Evolutionary conservation across 108 stramenopile species (phyloP), one percentile per base, ranked within the genome.

Genomic region (Poteriospumella lacustris): DNA sequence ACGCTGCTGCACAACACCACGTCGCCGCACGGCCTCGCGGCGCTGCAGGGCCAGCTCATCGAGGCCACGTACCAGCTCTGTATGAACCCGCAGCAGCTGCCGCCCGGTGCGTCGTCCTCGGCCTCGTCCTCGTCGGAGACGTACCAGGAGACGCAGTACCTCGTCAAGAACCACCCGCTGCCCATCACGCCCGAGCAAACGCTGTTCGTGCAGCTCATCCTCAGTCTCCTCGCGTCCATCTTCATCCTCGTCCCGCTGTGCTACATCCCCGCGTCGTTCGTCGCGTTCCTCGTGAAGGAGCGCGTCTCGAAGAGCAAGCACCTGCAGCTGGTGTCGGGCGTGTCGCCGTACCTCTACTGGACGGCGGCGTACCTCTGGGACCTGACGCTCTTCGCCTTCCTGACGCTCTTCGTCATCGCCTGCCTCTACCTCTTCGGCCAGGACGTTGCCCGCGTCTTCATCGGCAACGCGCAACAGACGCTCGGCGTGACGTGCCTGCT

Each of bases 221-320:
- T 86, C 12, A 80, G 79, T 42, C 29, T 86, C 5, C 67, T 86
- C 12, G 83, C 86, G 40, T 68, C 81, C 29, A 33, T 86, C 33
- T 86, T 86, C 81, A 58, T 86, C 38, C 78, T 86, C 41, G 83
- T 86, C 79, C 86, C 86, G 2, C 81, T 78, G 40, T 83, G 86
- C 75, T 83, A 78, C 70, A 81, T 86, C 24, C 86, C 86, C 43
- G 82, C 81, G 38, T 47, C 83, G 15, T 86, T 86, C 59, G 62
- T 81, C 38, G 82, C 83, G 19, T 86, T 81, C 75, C 15, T 86
- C 31, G 86, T 86, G 34, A 77, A 75, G 39, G 86, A 86, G 38
- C 47, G 68, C 44, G 43, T 79, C 42, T 82, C 43, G 72, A 86
- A 84, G 78, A 77, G 79, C 31, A 86, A 86, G 59, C 83, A 86